phyloP scores from a whole-genome alignment of 2,329 filamentous ascomycete species.

The Boeremia lycopersici region DNA sequence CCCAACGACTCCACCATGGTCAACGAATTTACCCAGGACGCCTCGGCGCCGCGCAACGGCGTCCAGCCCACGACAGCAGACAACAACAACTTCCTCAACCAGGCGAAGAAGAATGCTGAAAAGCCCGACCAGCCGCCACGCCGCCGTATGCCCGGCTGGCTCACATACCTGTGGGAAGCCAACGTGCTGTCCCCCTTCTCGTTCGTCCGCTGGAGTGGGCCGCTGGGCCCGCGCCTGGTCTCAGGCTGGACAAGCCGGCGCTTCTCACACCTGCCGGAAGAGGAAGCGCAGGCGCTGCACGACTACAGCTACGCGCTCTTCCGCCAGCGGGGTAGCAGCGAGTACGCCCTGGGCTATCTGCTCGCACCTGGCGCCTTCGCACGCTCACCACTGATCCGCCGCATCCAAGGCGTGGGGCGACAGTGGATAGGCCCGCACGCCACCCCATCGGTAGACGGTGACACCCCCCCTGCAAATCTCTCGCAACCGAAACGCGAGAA shows the following conservation, averaged over 20 bases:
- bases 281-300: conserved; percentile 84
- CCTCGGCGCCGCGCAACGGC: conserved; percentile 71
- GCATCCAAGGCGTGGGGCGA: conserved; percentile 86
- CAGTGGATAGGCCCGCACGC: conserved; percentile 57
- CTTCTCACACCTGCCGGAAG: conserved; percentile 83
- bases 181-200: conserved; percentile 91
- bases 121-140: conserved; percentile 55
- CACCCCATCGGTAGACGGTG: conserved; percentile 32
- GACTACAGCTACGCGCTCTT: conserved; percentile 95
- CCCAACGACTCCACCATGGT: conserved; percentile 72
- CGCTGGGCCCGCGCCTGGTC: conserved; percentile 86
- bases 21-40: conserved; percentile 81
- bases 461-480: conserved; percentile 23
- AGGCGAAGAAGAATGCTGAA: conserved; percentile 37
- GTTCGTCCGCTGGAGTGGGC: conserved; percentile 84
- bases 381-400: conserved; percentile 81
- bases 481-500: conserved; percentile 57
- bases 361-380: conserved; percentile 94
- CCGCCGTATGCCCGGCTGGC: conserved; percentile 77
- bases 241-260: conserved; percentile 93
- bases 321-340: conserved; percentile 86
- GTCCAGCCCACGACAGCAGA: conserved; percentile 66
- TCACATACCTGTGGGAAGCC: conserved; percentile 93
- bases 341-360: conserved; percentile 91
- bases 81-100: conserved; percentile 63